phyloP scores from a whole-genome alignment of 352 stramenopile species.

The Globisporangium cederbergense region DNA sequence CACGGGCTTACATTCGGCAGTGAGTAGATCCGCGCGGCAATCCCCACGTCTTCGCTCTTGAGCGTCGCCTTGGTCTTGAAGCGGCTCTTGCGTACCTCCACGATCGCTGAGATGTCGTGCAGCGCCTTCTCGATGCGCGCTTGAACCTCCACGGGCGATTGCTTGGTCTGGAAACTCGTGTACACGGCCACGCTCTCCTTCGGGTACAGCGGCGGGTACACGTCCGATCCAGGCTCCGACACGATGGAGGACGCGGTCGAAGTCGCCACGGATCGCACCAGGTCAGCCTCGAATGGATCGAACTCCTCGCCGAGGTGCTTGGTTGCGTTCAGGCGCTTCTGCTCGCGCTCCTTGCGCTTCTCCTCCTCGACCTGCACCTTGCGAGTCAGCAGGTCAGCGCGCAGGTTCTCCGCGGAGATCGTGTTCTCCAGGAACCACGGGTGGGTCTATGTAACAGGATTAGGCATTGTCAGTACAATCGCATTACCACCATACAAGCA shows the following conservation, averaged over 20 bases:
- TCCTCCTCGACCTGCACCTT: conserved; percentile 40
- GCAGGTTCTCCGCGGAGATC: conserved; percentile 39
- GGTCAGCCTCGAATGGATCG: conserved; percentile 52
- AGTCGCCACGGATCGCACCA: conserved; percentile 37
- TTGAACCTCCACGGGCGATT: conserved; percentile 43
- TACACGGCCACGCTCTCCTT: conserved; percentile 60
- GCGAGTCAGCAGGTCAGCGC: conserved; percentile 46
- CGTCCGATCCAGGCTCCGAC: conserved; percentile 32
- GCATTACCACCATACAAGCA: not conserved
- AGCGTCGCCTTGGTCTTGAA: conserved; percentile 79
- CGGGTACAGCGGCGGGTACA: conserved; percentile 49
- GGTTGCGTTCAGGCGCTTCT: conserved; percentile 16
- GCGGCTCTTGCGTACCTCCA: conserved; percentile 52
- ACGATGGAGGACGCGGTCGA: conserved; percentile 25
- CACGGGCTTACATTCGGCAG: conserved; percentile 63
- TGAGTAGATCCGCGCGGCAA: conserved; percentile 62
- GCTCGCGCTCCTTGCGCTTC: conserved; percentile 26
- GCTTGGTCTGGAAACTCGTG: conserved; percentile 70
- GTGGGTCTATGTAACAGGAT: conserved; percentile 34
- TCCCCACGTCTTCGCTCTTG: conserved; percentile 48
- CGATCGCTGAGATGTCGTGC: conserved; percentile 38
- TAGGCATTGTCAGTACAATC: not conserved
- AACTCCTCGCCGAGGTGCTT: conserved; percentile 65
- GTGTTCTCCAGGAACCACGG: conserved; percentile 57
- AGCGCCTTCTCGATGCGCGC: conserved; percentile 52